Base-by-base conservation (phyloP, 495 filamentous ascomycete genomes). In the Penicillium silybi region DNA sequence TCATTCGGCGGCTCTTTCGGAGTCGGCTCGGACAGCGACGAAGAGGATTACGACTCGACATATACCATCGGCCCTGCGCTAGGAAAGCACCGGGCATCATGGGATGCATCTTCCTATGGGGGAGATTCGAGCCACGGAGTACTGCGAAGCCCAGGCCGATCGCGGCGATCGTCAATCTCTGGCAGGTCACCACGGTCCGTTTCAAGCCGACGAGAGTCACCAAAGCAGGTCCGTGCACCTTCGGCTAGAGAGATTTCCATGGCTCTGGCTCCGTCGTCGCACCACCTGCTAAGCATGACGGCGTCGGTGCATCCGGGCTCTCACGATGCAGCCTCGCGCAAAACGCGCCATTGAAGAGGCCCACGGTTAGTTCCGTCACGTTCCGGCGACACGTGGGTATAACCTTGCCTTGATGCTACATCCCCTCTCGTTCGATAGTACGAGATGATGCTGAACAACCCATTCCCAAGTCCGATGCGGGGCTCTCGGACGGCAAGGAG, bases 261-360 rank as follows among this genome's bases (percentile, higher is more conserved):
- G 46, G 61, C 67, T n/a, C 34, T 64, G 19, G 64, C 69, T 16
- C 60, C 67, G 5, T 62, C 65, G 0, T 63, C 61, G 29, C 62
- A 61, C 39, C 56, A 65, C 29, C 42, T 54, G n/a, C 60, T 70
- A 6, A 65, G 53, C 35, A 67, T 70, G 67, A 70, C 67, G 15
- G 57, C 63, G 13, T 53, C 56, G 3, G 25, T 57, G 6, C 39
- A 57, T 20, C 49, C 50, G 37, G 59, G 38, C 48, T 65, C 58
- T 18, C 52, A 60, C 53, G 63, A 68, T 1, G 16, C 39, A 1
- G 18, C 51, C 5, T 32, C 43, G n/a, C 61, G 48, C 1, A 64
- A 58, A 54, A n/a, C 35, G 27, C 49, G 50, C 19, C 18, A 55
- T 16, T 63, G 32, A 62, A 26, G 4, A 13, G 6, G 6, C 19